Evolutionary conservation across 345 rosid genomes (phyloP).

Genomic region (Pelargonium nanum): DNA sequence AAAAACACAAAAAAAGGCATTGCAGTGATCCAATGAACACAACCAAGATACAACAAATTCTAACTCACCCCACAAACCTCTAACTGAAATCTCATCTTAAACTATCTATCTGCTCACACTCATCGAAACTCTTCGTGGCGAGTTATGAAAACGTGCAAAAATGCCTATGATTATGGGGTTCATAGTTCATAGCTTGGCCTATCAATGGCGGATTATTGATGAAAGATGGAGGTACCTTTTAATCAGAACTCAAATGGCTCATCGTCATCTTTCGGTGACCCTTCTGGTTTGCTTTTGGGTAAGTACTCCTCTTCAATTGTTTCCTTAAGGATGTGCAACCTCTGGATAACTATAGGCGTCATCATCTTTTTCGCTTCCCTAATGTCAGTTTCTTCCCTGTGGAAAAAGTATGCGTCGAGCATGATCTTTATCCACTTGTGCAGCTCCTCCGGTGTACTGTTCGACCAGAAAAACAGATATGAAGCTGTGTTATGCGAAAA

Average conservation of each 20-base stretch:
- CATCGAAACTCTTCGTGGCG: background rate
- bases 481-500: background rate
- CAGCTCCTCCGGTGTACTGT: conserved; percentile 84
- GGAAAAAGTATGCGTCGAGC: conserved; percentile 77
- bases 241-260: background rate
- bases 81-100: too few relatives aligned
- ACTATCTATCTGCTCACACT: too few relatives aligned
- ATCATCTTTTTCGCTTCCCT: conserved; percentile 74
- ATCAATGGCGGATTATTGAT: background rate
- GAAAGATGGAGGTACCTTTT: background rate
- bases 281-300: conserved; percentile 19
- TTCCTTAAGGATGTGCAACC: conserved; percentile 75
- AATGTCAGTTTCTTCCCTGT: conserved; percentile 71
- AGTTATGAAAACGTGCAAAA: background rate
- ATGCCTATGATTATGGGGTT: background rate
- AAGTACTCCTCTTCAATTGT: conserved; percentile 80
- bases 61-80: too few relatives aligned
- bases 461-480: conserved; percentile 1
- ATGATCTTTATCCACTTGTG: conserved; percentile 84
- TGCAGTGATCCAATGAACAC: too few relatives aligned
- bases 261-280: conserved; percentile 6
- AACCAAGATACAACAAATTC: too few relatives aligned
- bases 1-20: too few relatives aligned
- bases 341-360: conserved; percentile 81
- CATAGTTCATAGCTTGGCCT: background rate